A percentile compares a stretch with the other conserved stretches of the same genome.
Conservation (phyloP, 2,329 filamentous ascomycete species). For the Talaromyces sp. region DNA sequence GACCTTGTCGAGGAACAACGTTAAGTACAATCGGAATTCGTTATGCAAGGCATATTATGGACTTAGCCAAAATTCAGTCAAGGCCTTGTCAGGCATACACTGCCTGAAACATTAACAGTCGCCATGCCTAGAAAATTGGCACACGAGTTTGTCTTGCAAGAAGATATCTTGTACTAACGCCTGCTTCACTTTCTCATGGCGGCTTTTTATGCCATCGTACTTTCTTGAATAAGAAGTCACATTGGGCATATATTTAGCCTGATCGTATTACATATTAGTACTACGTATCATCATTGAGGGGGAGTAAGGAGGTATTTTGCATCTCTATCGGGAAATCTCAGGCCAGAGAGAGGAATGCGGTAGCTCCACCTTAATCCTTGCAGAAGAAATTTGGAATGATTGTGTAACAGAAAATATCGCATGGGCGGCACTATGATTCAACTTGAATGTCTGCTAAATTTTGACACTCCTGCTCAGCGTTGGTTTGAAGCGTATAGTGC, state of each 20-base stretch:
- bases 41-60: not conserved
- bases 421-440: not conserved
- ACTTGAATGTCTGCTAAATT: not conserved
- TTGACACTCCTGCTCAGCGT: too few species aligned
- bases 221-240: not conserved
- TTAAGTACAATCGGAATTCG: not conserved
- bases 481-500: not conserved
- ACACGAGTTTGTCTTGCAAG: not conserved
- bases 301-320: not conserved
- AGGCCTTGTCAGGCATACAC: not conserved
- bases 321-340: not conserved
- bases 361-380: not conserved
- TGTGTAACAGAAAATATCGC: not conserved
- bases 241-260: not conserved
- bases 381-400: not conserved
- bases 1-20: not conserved
- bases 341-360: not conserved
- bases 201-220: not conserved
- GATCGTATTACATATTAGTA: too few species aligned
- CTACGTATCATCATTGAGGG: too few species aligned
- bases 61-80: not conserved
- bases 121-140: not conserved
- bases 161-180: not conserved
- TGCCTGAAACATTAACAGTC: not conserved
- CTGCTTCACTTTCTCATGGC: not conserved